Evolutionary conservation across 2,329 filamentous ascomycete species (phyloP).

Genomic region (Neobulgaria alba): DNA sequence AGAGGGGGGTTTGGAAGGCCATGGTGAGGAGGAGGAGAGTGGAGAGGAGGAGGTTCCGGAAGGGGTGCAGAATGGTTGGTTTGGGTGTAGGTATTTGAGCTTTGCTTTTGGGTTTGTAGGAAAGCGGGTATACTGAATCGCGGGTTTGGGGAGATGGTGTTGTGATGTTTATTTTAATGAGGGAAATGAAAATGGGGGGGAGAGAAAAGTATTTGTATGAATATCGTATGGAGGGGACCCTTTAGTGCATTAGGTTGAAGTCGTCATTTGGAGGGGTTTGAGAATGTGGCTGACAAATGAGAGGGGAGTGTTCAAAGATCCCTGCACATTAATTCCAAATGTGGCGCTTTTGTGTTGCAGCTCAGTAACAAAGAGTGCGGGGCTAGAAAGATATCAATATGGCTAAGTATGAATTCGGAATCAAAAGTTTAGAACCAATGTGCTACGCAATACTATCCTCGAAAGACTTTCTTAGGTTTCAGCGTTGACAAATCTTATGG

Average conservation of each 20-base stretch:
- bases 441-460: too few relatives aligned
- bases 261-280: not conserved
- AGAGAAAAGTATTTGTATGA: not conserved
- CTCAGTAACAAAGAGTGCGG: too few relatives aligned
- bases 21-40: slow-evolving; percentile 28
- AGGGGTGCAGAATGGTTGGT: not conserved
- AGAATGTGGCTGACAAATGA: not conserved
- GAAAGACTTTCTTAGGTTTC: too few relatives aligned
- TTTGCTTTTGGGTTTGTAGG: slow-evolving; percentile 1
- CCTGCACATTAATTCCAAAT: not conserved
- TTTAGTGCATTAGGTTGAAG: not conserved
- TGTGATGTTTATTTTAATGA: not conserved
- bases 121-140: too few relatives aligned
- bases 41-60: slow-evolving; percentile 8
- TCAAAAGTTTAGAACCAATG: too few relatives aligned
- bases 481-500: too few relatives aligned
- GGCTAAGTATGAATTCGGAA: too few relatives aligned
- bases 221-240: not conserved
- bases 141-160: not conserved
- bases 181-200: too few relatives aligned
- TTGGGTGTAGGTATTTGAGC: not conserved
- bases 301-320: not conserved
- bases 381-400: too few relatives aligned
- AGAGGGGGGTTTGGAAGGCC: slow-evolving; percentile 43
- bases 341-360: too few relatives aligned